Evolutionary conservation across 108 stramenopile species (phyloP).

Genomic region (Hondaea fermentalgiana): DNA sequence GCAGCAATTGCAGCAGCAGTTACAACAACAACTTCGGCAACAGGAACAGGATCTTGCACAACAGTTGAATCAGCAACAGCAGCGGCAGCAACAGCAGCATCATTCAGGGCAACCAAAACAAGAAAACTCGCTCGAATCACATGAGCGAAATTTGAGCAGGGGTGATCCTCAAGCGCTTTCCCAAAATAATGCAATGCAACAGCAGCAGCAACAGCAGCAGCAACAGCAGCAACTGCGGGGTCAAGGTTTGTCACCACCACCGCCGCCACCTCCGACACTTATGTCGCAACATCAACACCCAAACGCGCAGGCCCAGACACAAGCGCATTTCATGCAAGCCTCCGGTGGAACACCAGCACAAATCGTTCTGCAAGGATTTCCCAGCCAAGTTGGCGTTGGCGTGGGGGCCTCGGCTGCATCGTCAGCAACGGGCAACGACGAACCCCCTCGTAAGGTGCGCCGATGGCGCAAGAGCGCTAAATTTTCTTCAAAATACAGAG

Average conservation of each 20-base stretch:
- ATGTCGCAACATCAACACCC: neutral
- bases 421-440: neutral
- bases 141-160: neutral
- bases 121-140: neutral
- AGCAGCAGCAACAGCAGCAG: neutral
- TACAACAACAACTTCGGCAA: neutral
- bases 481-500: neutral
- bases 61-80: neutral
- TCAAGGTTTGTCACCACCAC: neutral
- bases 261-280: neutral
- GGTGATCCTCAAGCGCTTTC: too few relatives aligned
- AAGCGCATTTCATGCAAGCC: neutral
- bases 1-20: too few relatives aligned
- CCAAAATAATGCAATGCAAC: too few relatives aligned
- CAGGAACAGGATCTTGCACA: neutral
- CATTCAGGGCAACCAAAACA: neutral
- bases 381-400: neutral
- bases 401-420: too few relatives aligned
- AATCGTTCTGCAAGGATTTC: neutral
- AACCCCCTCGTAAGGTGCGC: neutral
- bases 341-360: neutral
- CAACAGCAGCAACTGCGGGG: neutral
- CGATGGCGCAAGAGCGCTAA: neutral
- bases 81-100: neutral
- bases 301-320: neutral